These are phyloP conservation scores for Telopea speciosissima DNA, from an alignment of 177 flowering plant genomes.

Conservation along the genomic window DNA sequence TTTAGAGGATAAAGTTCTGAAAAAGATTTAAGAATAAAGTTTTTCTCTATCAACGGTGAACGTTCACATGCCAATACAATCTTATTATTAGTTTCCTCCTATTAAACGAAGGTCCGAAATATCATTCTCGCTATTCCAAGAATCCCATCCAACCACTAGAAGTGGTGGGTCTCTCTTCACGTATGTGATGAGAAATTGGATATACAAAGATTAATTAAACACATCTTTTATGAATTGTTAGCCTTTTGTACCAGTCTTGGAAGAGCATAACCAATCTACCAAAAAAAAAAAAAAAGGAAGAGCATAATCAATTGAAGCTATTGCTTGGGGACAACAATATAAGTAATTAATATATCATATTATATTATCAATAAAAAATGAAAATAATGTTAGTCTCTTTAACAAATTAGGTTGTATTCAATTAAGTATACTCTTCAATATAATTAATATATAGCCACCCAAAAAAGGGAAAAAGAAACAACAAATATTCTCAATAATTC, in stretches of 20 bases:
- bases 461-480: background rate
- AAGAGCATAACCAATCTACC: too few relatives aligned
- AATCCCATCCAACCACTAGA: too few relatives aligned
- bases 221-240: background rate
- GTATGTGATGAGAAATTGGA: too few relatives aligned
- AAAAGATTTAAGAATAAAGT: background rate
- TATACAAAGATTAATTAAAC: background rate
- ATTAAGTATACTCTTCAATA: background rate
- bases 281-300: too few relatives aligned
- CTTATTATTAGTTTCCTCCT: too few relatives aligned
- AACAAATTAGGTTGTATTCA: constrained; percentile 4
- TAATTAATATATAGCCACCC: background rate
- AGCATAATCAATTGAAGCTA: background rate
- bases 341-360: background rate
- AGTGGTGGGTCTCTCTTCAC: too few relatives aligned
- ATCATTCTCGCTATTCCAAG: too few relatives aligned
- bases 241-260: background rate
- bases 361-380: background rate
- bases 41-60: too few relatives aligned
- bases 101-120: too few relatives aligned
- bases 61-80: too few relatives aligned
- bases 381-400: background rate
- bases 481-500: constrained; percentile 24
- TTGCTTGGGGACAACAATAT: background rate
- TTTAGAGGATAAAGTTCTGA: too few relatives aligned